Conservation (phyloP, 75 land plant genomes). For the Picea sitchensis region DNA sequence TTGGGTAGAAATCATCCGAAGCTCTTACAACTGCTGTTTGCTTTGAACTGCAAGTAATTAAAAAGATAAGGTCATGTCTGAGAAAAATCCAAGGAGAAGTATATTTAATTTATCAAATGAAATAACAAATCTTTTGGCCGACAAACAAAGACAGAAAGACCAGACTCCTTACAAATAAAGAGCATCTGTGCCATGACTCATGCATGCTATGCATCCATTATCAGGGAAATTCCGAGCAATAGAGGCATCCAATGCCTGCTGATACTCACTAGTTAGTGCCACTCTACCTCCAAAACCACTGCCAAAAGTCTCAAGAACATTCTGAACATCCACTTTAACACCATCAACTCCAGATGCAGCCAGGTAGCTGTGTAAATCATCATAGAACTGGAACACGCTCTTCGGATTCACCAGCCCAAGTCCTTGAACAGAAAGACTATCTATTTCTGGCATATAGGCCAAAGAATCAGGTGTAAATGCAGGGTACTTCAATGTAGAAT, state of each 20-base stretch:
- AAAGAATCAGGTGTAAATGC: conserved; percentile 54
- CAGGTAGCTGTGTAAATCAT: conserved; percentile 78
- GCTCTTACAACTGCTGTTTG: conserved; percentile 90
- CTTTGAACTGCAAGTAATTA: conserved; percentile 58
- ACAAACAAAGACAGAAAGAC: background rate
- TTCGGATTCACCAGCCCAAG: conserved; percentile 73
- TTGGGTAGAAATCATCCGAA: conserved; percentile 94
- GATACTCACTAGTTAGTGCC: conserved; percentile 50
- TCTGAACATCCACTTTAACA: conserved; percentile 92
- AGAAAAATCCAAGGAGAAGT: background rate
- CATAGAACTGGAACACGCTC: conserved; percentile 58
- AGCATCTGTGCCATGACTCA: conserved; percentile 88
- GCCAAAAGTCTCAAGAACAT: conserved; percentile 84
- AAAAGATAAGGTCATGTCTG: background rate
- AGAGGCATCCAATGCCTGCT: conserved; percentile 76
- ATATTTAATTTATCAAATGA: background rate
- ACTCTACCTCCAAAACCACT: conserved; percentile 80
- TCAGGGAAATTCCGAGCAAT: conserved; percentile 76
- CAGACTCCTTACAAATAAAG: conserved; percentile 58
- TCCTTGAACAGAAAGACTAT: conserved; percentile 67
- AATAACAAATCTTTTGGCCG: background rate
- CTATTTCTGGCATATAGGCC: conserved; percentile 68
- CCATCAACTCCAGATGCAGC: conserved; percentile 80
- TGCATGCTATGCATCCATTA: conserved; percentile 91
- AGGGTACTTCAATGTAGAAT: conserved; percentile 59